phyloP scores from a whole-genome alignment of 116 monocot species.

The Papilionanthe hybrid region DNA sequence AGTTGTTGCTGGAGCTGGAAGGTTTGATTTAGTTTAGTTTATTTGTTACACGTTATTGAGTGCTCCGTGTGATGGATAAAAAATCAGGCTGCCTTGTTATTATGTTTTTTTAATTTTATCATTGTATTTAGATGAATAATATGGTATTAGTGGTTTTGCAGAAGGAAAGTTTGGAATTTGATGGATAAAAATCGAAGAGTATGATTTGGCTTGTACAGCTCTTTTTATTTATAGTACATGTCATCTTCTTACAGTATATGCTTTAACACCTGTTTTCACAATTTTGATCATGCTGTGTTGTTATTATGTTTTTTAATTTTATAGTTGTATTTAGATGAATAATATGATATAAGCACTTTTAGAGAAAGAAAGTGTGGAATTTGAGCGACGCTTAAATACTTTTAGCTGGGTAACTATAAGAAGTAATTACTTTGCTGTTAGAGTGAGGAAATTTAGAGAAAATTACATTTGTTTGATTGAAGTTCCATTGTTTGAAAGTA shows the following conservation, averaged over 20 bases:
- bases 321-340: not conserved
- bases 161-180: not conserved
- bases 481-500: too few species aligned
- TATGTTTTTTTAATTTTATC: not conserved
- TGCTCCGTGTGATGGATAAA: not conserved
- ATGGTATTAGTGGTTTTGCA: not conserved
- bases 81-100: not conserved
- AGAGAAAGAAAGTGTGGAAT: not conserved
- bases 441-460: too few species aligned
- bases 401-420: not conserved
- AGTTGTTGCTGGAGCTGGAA: conserved; percentile 99
- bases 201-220: not conserved
- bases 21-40: conserved; percentile 27
- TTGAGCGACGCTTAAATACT: not conserved
- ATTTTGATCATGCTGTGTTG: not conserved
- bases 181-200: not conserved
- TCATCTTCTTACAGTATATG: not conserved
- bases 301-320: not conserved
- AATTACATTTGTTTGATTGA: too few species aligned
- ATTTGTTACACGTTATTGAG: not conserved
- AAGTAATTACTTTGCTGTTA: too few species aligned
- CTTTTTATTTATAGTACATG: not conserved
- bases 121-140: not conserved
- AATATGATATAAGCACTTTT: not conserved
- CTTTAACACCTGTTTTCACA: not conserved